Percentiles rank a stretch among this genome's conserved stretches.
Conservation (phyloP, 495 filamentous ascomycete species). For the Trichoderma parareesei region DNA sequence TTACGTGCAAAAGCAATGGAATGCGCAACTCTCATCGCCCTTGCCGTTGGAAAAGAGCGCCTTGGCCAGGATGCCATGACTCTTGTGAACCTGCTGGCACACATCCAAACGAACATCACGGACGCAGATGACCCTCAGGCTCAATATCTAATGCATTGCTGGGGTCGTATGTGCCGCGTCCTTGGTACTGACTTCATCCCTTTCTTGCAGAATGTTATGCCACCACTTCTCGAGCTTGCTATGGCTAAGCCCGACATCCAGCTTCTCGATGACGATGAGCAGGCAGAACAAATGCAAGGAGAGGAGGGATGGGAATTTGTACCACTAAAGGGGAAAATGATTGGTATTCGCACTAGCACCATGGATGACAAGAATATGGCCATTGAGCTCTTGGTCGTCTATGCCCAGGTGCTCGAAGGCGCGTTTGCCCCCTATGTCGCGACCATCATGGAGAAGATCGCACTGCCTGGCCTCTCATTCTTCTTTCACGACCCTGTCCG, state of each 20-base stretch:
- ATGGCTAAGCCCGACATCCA: conserved; percentile 97
- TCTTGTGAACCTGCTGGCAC: conserved; percentile 76
- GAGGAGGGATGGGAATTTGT: conserved; percentile 98
- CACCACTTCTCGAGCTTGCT: conserved; percentile 81
- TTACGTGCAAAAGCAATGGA: conserved; percentile 98
- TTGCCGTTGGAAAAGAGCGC: conserved; percentile 89
- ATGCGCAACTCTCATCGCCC: conserved; percentile 91
- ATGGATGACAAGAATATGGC: conserved; percentile 99
- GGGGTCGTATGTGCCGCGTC: conserved; percentile 97
- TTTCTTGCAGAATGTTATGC: conserved; percentile 88
- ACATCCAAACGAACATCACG: conserved; percentile 77
- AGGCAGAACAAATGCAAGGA: conserved; percentile 83
- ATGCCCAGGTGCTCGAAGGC: conserved; percentile 86
- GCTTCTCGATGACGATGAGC: conserved; percentile 89
- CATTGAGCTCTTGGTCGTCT: conserved; percentile 93
- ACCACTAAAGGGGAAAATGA: conserved; percentile 91
- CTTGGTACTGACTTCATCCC: conserved; percentile 84
- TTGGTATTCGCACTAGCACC: conserved; percentile 94
- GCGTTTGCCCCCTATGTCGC: conserved; percentile 87
- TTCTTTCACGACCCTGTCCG: conserved; percentile 99
- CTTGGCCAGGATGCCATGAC: conserved; percentile 80
- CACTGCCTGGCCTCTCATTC: conserved; percentile 87
- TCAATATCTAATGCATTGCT: conserved; percentile 96
- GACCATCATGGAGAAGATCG: conserved; percentile 94
- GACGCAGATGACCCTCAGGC: conserved; percentile 95